phyloP scores from a whole-genome alignment of 148 eudicot species.

The Beta vulgaris region DNA sequence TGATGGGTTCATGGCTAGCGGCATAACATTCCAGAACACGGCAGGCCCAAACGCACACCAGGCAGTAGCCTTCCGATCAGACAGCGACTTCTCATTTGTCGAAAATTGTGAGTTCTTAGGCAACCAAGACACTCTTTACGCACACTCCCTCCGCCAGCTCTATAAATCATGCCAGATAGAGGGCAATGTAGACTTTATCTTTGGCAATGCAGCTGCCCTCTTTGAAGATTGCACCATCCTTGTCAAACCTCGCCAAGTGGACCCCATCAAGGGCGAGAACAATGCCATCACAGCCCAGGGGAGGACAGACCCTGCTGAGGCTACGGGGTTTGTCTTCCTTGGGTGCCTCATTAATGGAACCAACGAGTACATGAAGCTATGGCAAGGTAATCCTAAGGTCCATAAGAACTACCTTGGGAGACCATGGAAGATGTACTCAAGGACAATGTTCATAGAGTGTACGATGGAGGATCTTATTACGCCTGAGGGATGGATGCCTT shows the following conservation, averaged over 20 bases:
- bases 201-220: constrained; percentile 70
- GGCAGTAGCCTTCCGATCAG: constrained; percentile 85
- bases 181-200: constrained; percentile 90
- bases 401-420: constrained; percentile 74
- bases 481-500: constrained; percentile 74
- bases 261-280: constrained; percentile 71
- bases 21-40: constrained; percentile 71
- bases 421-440: constrained; percentile 87
- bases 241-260: constrained; percentile 55
- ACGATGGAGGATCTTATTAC: constrained; percentile 43
- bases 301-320: constrained; percentile 69
- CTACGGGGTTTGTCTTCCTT: constrained; percentile 66
- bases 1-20: constrained; percentile 88
- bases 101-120: constrained; percentile 84
- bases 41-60: constrained; percentile 83
- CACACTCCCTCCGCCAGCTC: constrained; percentile 77
- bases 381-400: constrained; percentile 51
- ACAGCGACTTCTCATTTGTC: constrained; percentile 67
- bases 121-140: constrained; percentile 88
- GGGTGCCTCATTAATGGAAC: constrained; percentile 65
- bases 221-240: constrained; percentile 74
- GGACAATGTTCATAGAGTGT: constrained; percentile 58
- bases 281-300: constrained; percentile 86
- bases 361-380: constrained; percentile 58
- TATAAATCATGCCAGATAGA: constrained; percentile 65